These are phyloP conservation scores for Sugiyamaella floridensis DNA, from an alignment of 805 yeast species.

Conservation along the genomic window DNA sequence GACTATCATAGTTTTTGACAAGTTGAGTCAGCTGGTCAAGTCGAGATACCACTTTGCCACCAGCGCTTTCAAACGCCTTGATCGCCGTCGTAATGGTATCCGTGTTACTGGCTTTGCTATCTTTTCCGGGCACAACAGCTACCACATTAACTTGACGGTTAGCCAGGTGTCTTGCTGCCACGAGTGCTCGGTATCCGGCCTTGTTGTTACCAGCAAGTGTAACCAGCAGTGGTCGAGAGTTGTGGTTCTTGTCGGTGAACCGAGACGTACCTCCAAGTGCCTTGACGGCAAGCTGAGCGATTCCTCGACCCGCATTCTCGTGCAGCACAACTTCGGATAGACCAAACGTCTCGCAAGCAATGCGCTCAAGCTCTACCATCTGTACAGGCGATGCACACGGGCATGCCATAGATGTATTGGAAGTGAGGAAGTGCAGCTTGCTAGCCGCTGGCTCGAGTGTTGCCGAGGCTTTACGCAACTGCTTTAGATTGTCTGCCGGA, in stretches of 20 bases:
- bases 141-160: constrained; percentile 69
- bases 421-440: constrained; percentile 26
- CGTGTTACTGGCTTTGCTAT: constrained; percentile 33
- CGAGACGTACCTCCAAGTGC: constrained; percentile 67
- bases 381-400: constrained; percentile 65
- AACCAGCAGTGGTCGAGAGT: constrained; percentile 71
- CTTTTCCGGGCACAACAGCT: constrained; percentile 32
- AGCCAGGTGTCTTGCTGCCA: constrained; percentile 70
- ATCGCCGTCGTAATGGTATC: constrained; percentile 36
- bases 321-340: constrained; percentile 40
- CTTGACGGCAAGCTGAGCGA: constrained; percentile 51
- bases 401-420: constrained; percentile 18
- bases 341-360: constrained; percentile 48
- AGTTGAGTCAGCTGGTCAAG: constrained; percentile 28
- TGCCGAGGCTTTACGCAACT: constrained; percentile 6
- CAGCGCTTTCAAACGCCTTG: constrained; percentile 46
- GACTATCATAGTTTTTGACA: constrained; percentile 47
- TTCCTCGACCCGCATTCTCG: constrained; percentile 65
- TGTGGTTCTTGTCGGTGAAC: constrained; percentile 59
- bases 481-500: constrained; percentile 1
- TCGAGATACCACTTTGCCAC: constrained; percentile 54
- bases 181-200: constrained; percentile 68
- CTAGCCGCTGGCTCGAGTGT: background rate
- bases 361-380: constrained; percentile 64
- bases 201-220: constrained; percentile 57